Evolutionary conservation across 2,329 filamentous ascomycete species (phyloP).

Genomic region (Fusarium mundagurra): DNA sequence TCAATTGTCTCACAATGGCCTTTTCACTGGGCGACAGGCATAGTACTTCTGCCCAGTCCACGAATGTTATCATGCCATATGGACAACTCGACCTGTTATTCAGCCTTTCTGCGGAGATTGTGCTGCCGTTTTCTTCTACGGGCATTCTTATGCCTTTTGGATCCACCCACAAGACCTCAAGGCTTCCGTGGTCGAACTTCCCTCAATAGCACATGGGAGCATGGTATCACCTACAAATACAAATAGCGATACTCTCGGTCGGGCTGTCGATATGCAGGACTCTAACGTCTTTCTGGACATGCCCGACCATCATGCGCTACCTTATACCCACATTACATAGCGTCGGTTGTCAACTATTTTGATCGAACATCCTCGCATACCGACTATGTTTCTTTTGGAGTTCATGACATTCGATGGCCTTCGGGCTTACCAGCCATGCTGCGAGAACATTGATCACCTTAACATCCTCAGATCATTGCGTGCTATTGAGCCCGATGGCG

Average conservation of each 20-base stretch:
- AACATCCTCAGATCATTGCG: conserved; percentile 37
- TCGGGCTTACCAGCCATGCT: conserved; percentile 47
- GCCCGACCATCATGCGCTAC: conserved; percentile 28
- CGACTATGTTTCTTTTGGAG: conserved; percentile 37
- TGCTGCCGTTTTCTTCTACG: conserved; percentile 43
- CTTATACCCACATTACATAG: conserved; percentile 41
- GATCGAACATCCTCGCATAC: conserved; percentile 37
- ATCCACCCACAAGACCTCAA: conserved; percentile 27
- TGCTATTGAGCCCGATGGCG: conserved; percentile 33
- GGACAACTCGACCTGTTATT: neutral
- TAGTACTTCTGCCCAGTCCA: conserved; percentile 48
- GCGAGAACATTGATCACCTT: conserved; percentile 23
- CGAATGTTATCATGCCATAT: conserved; percentile 42
- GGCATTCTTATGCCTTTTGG: conserved; percentile 32
- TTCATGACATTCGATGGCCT: conserved; percentile 43
- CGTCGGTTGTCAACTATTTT: conserved; percentile 21
- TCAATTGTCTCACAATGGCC: conserved; percentile 33
- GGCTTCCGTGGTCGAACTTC: neutral
- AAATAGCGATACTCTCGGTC: neutral
- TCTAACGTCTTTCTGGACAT: neutral
- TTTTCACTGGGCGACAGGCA: conserved; percentile 26
- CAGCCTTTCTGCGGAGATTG: conserved; percentile 50
- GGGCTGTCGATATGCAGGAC: neutral
- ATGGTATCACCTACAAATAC: neutral
- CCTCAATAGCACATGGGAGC: neutral